These are phyloP conservation scores for Spathaspora hagerdaliae DNA, from an alignment of 805 yeast species.

Conservation along the genomic window DNA sequence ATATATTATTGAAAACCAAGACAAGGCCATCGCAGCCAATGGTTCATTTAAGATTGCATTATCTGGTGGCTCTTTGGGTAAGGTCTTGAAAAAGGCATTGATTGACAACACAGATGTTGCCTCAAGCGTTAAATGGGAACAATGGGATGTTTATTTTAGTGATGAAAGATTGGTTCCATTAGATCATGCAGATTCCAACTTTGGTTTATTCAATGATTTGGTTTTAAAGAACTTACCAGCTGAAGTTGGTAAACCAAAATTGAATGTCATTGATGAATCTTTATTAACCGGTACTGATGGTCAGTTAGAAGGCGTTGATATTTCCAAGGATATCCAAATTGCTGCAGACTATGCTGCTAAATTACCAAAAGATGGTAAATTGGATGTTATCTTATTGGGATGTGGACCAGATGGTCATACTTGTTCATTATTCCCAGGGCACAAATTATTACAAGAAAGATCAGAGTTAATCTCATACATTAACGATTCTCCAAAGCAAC, in stretches of 20 bases:
- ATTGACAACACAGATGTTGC: slow-evolving; percentile 50
- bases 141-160: slow-evolving; percentile 81
- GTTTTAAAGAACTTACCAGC: slow-evolving; percentile 49
- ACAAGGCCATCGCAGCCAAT: slow-evolving; percentile 47
- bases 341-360: slow-evolving; percentile 60
- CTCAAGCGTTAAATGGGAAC: slow-evolving; percentile 53
- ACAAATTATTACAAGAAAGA: slow-evolving; percentile 56
- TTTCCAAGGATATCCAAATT: slow-evolving; percentile 43
- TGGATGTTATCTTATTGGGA: slow-evolving; percentile 76
- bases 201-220: slow-evolving; percentile 66
- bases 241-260: slow-evolving; percentile 48
- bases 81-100: slow-evolving; percentile 64
- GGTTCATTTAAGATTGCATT: slow-evolving; percentile 68
- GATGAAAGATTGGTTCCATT: slow-evolving; percentile 90
- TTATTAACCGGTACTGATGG: slow-evolving; percentile 52
- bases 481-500: slow-evolving; percentile 88
- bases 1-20: slow-evolving; percentile 58
- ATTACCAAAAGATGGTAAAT: slow-evolving; percentile 43
- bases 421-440: slow-evolving; percentile 89
- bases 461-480: slow-evolving; percentile 55
- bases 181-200: slow-evolving; percentile 80
- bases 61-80: slow-evolving; percentile 88
- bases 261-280: slow-evolving; percentile 61
- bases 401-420: slow-evolving; percentile 98
- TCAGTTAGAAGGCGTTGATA: slow-evolving; percentile 40